Conservation (phyloP, 2,329 filamentous ascomycete genomes). For the Talaromyces sp. region DNA sequence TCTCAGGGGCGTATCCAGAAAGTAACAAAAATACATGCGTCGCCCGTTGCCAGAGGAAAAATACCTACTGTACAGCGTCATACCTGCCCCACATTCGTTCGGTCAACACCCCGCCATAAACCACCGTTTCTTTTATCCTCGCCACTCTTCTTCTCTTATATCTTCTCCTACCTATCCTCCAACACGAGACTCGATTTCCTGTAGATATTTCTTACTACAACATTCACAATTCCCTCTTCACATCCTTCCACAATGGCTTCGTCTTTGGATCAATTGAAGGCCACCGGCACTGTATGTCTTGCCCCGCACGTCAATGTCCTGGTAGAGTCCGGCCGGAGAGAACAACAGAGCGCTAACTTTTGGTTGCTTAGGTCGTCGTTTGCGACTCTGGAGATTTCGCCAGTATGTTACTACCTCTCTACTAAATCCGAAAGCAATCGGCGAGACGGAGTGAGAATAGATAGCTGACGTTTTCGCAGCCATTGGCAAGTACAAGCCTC, state of each 20-base stretch:
- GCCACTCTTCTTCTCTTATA: neutral
- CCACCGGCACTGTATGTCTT: constrained; percentile 81
- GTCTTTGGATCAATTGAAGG: constrained; percentile 96
- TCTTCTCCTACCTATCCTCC: neutral
- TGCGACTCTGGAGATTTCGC: constrained; percentile 91
- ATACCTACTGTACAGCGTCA: constrained; percentile 18
- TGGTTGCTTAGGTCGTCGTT: constrained; percentile 70
- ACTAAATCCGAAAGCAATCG: neutral
- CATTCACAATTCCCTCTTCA: constrained; percentile 5
- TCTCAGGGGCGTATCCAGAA: neutral
- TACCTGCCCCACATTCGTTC: constrained; percentile 20
- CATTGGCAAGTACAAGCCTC: constrained; percentile 99
- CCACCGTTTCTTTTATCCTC: constrained; percentile 8
- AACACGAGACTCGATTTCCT: neutral
- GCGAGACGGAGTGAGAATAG: neutral
- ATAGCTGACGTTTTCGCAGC: constrained; percentile 48
- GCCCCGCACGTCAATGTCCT: constrained; percentile 6
- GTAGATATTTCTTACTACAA: constrained; percentile 11
- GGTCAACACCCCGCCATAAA: constrained; percentile 2
- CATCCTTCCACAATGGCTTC: constrained; percentile 59
- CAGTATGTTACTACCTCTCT: constrained; percentile 52
- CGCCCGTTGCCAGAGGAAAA: no score
- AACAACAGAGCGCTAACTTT: constrained; percentile 10
- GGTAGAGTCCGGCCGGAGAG: constrained; percentile 2
- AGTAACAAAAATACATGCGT: neutral